Base-by-base conservation (phyloP, 2,329 filamentous ascomycete genomes). In the Ceratocystis colombiana region DNA sequence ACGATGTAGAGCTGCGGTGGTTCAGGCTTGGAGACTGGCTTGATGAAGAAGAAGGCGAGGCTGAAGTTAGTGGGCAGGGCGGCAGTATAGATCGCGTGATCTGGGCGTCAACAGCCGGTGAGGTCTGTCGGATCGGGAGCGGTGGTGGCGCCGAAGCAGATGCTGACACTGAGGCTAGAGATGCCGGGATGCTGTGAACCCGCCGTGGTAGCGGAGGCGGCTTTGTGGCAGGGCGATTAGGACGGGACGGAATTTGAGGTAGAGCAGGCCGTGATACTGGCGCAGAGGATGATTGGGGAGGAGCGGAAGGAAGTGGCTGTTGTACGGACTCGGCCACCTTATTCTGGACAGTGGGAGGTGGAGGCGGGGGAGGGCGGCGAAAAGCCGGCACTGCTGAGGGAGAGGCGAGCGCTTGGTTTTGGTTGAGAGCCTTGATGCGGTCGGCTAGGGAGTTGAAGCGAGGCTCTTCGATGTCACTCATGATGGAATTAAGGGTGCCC, bases 381-480 rank as follows among this genome's bases (percentile, higher is more conserved):
- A 28, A 28, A n/a, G n/a, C 22, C 25, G 55, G 53, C 15, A 8
- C n/a, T 10, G 28, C 41, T 50, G 41, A 41, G 10, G 53, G 44
- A 8, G 63, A 55, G 20, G 63, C 55, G 67, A 86, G 83, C 76
- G 82, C 82, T 74, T 83, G 82, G 73, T 86, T 80, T 71, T 77
- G 76, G 70, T 86, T 86, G 69, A 87, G 78, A 37, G 84, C 84
- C 8, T 84, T 84, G 69, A 87, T 87, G 64, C 84, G 79, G 73
- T 86, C 83, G 3, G 82, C 79, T 30, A 87, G 78, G 6, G 80
- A 81, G 67, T 77, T 84, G 73, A 84, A 86, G 68, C 81, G 81
- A 48, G 83, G 83, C 71, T 86, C 84, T 70, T 85, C 82, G 57
- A 79, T 76, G 64, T 87, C 84, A 6, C 82, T 78, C 84, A 87